A percentile compares a stretch with the other conserved stretches of the same genome.
These are phyloP conservation scores for Plantago elongata DNA, from an alignment of 257 asterid species.

Conservation along the genomic window DNA sequence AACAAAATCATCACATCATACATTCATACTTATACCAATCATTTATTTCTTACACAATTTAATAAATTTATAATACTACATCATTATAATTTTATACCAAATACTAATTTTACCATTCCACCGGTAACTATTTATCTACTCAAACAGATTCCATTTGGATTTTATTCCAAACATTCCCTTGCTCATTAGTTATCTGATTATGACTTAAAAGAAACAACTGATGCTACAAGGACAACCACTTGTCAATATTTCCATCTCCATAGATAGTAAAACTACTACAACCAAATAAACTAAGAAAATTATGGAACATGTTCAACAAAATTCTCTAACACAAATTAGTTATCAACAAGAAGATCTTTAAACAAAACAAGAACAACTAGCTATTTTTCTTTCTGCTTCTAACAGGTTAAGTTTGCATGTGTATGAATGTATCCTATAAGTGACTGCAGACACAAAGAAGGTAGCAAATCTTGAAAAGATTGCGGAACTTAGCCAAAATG, in stretches of 20 bases:
- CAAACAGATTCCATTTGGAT: too few relatives aligned
- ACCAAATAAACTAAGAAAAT: background rate
- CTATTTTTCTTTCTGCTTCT: background rate
- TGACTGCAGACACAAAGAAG: background rate
- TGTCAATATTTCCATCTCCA: background rate
- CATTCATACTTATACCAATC: too few relatives aligned
- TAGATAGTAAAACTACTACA: background rate
- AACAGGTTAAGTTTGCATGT: too few relatives aligned
- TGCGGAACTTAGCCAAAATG: constrained; percentile 40
- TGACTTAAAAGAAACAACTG: background rate
- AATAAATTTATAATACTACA: too few relatives aligned
- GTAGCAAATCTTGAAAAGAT: constrained; percentile 33
- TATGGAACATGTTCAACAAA: background rate
- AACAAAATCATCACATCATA: too few relatives aligned
- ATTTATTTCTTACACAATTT: too few relatives aligned
- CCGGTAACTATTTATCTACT: too few relatives aligned
- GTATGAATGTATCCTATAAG: background rate
- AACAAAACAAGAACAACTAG: too few relatives aligned
- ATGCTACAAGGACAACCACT: constrained; percentile 2
- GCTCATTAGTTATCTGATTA: too few relatives aligned
- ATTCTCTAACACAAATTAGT: background rate
- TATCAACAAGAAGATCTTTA: background rate
- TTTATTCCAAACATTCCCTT: too few relatives aligned
- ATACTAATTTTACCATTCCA: too few relatives aligned
- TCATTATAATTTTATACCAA: too few relatives aligned